Conservation (phyloP, 2,329 filamentous ascomycete species). For the Fusarium verrucosum region DNA sequence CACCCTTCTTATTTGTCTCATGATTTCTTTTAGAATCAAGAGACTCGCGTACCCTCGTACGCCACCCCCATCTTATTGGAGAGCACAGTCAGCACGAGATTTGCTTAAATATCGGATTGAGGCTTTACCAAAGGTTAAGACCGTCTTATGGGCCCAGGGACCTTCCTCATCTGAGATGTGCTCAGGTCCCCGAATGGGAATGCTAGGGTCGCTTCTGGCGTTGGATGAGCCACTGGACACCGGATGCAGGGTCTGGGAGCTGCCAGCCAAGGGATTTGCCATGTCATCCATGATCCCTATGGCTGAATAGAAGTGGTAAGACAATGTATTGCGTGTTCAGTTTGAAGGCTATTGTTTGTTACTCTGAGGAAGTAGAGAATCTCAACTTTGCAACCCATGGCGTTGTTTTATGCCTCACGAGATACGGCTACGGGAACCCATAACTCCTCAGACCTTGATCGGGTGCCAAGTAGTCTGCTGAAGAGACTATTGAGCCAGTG, state of each 20-base stretch:
- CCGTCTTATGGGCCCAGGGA: accelerated
- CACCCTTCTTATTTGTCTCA: neutral
- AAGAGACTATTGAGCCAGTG: neutral
- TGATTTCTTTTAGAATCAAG: neutral
- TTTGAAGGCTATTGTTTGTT: neutral
- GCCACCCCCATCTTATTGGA: neutral
- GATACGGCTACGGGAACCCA: neutral
- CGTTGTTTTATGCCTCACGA: neutral
- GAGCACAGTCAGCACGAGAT: neutral
- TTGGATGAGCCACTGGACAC: neutral
- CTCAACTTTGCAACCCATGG: neutral
- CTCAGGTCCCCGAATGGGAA: neutral
- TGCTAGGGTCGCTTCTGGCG: accelerated
- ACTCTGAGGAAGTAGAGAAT: neutral
- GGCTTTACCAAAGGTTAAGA: neutral
- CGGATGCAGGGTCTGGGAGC: accelerated
- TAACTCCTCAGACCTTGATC: neutral
- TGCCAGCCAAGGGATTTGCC: accelerated
- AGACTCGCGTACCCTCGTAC: neutral
- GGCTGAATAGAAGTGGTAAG: no score
- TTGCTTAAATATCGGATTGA: neutral
- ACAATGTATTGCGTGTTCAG: no score
- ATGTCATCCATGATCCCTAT: neutral
- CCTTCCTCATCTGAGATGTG: neutral
- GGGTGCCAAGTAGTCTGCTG: neutral